Percentiles rank a stretch among this genome's conserved stretches.
phyloP scores from a whole-genome alignment of 2,329 filamentous ascomycete genomes.

The Zalaria obscura region DNA sequence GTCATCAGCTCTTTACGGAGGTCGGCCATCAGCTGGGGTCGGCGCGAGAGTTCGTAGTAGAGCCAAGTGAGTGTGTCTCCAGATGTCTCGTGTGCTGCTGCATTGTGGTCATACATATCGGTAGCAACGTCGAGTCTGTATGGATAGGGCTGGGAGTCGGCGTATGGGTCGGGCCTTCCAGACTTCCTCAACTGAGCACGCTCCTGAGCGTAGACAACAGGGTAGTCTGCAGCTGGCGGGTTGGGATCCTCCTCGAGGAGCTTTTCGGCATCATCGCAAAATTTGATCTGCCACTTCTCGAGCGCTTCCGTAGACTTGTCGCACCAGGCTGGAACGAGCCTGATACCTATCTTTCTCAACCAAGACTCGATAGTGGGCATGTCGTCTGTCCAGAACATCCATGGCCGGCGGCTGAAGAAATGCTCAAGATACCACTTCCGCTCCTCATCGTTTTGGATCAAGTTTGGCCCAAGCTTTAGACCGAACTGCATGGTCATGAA shows the following conservation, averaged over 20 bases:
- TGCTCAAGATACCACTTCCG: slow-evolving; percentile 48
- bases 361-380: slow-evolving; percentile 42
- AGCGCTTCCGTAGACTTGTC: slow-evolving; percentile 50
- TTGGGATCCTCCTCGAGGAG: slow-evolving; percentile 19
- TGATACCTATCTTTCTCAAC: slow-evolving; percentile 36
- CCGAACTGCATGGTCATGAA: slow-evolving; percentile 31
- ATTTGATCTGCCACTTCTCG: slow-evolving; percentile 45
- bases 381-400: slow-evolving; percentile 58
- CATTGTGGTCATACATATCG: slow-evolving; percentile 58
- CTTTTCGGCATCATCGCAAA: slow-evolving; percentile 36
- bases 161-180: neutral
- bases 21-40: slow-evolving; percentile 6
- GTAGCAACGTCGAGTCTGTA: slow-evolving; percentile 31
- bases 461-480: neutral
- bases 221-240: slow-evolving; percentile 16
- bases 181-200: slow-evolving; percentile 24
- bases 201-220: slow-evolving; percentile 41
- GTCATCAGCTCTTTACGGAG: slow-evolving; percentile 7
- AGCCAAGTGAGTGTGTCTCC: slow-evolving; percentile 50
- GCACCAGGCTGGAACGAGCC: slow-evolving; percentile 48
- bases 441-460: slow-evolving; percentile 36
- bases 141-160: neutral
- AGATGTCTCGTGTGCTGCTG: slow-evolving; percentile 62
- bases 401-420: slow-evolving; percentile 50
- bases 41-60: slow-evolving; percentile 31